Evolutionary conservation across 1,284 basidiomycete species (phyloP).

Genomic region (Ustilago crameri): DNA sequence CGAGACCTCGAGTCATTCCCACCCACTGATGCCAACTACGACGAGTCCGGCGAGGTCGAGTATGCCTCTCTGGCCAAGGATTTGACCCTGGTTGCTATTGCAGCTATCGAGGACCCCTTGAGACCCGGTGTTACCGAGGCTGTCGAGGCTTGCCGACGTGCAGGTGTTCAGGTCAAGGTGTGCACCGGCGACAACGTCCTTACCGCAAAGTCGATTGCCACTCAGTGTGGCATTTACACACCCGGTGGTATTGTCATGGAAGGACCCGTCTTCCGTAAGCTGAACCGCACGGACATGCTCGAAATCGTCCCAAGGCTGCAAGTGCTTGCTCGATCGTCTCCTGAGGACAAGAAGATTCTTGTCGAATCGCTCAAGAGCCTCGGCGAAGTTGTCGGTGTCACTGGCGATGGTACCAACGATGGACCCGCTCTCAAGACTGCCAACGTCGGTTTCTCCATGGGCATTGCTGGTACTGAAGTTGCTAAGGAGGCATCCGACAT

Average conservation of each 20-base stretch:
- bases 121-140: constrained; percentile 88
- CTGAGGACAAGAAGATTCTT: constrained; percentile 93
- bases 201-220: constrained; percentile 85
- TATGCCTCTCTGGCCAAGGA: constrained; percentile 79
- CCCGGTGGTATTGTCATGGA: constrained; percentile 96
- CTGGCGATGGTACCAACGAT: constrained; percentile 98
- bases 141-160: constrained; percentile 83
- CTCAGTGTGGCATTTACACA: constrained; percentile 93
- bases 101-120: constrained; percentile 95
- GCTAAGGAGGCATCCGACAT: constrained; percentile 99
- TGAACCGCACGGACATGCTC: constrained; percentile 71
- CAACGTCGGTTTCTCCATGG: constrained; percentile 76
- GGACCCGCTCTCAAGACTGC: constrained; percentile 91
- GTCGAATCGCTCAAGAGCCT: constrained; percentile 87
- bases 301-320: constrained; percentile 73
- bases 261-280: constrained; percentile 78
- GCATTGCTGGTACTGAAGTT: constrained; percentile 97
- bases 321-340: constrained; percentile 89
- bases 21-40: constrained; percentile 72
- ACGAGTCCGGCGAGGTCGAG: constrained; percentile 74
- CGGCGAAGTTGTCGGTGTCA: constrained; percentile 94
- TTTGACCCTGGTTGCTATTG: constrained; percentile 85
- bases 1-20: constrained; percentile 88
- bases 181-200: constrained; percentile 97
- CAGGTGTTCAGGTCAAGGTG: constrained; percentile 98